A percentile compares a stretch with the other conserved stretches of the same genome.
Evolutionary conservation across 2,329 filamentous ascomycete genomes (phyloP).

Genomic region (Neofusicoccum umdonicola): DNA sequence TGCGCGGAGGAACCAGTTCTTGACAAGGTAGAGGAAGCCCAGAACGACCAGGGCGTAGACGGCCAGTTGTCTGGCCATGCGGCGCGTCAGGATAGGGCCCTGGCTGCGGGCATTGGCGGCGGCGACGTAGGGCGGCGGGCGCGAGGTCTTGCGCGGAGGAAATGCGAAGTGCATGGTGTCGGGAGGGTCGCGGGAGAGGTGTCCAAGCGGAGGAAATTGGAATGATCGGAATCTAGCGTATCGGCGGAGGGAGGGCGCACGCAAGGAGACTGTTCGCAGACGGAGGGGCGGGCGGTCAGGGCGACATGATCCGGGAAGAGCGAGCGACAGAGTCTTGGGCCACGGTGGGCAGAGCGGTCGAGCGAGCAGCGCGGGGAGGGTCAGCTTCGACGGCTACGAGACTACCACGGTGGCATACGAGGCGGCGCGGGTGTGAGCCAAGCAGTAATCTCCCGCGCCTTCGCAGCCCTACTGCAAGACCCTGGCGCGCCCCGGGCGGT

Average conservation of each 20-base stretch:
- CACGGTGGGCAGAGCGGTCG: background rate
- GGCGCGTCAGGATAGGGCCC: constrained; percentile 55
- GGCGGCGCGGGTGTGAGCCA: background rate
- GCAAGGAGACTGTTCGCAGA: constrained; percentile 10
- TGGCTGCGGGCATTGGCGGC: constrained; percentile 49
- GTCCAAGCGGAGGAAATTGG: background rate
- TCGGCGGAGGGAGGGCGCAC: constrained; percentile 1
- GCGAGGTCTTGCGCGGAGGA: constrained; percentile 79
- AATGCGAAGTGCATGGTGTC: constrained; percentile 81
- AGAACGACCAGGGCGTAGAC: constrained; percentile 56
- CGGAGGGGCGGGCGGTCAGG: background rate
- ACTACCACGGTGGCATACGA: constrained; percentile 13
- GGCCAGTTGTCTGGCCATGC: constrained; percentile 59
- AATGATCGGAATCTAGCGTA: background rate
- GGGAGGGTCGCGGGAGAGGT: background rate
- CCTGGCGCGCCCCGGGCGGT: constrained; percentile 7
- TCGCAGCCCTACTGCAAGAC: background rate
- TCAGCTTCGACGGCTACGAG: background rate
- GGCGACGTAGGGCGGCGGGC: constrained; percentile 66
- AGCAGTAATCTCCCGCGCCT: background rate
- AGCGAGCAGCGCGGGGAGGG: background rate
- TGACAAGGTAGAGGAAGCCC: constrained; percentile 60
- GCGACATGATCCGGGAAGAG: background rate
- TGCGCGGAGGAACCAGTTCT: constrained; percentile 37
- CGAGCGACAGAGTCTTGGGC: background rate